phyloP scores from a whole-genome alignment of 2,329 filamentous ascomycete genomes.

The Penicillium sp. region DNA sequence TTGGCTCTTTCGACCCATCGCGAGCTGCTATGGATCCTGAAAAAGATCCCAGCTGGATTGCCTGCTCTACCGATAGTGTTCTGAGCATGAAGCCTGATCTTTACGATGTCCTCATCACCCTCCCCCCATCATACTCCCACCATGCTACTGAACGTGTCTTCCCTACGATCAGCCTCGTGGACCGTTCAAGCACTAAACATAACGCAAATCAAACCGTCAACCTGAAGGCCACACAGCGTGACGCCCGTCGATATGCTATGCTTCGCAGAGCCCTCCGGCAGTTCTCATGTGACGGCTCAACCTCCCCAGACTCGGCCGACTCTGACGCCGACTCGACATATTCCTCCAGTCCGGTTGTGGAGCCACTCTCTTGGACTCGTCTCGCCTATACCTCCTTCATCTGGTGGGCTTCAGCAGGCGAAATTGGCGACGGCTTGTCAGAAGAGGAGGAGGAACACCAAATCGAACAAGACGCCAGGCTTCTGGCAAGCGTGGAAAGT shows the following conservation, averaged over 20 bases:
- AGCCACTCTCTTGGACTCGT: constrained; percentile 61
- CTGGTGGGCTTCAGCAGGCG: constrained; percentile 69
- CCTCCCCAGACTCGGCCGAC: constrained; percentile 32
- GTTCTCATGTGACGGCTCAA: constrained; percentile 25
- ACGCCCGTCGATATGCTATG: constrained; percentile 75
- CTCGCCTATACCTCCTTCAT: constrained; percentile 65
- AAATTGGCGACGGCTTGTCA: constrained; percentile 56
- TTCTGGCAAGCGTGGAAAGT: constrained; percentile 41
- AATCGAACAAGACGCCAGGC: constrained; percentile 46
- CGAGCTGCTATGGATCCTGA: constrained; percentile 40
- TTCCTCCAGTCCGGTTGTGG: constrained; percentile 51
- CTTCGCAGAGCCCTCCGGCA: constrained; percentile 63
- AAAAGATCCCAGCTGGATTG: constrained; percentile 72
- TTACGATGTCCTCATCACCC: constrained; percentile 85
- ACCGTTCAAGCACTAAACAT: constrained; percentile 58
- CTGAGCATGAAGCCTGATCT: constrained; percentile 81
- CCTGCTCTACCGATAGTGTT: constrained; percentile 94
- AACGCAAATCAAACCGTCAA: constrained; percentile 30
- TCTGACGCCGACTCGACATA: constrained; percentile 45
- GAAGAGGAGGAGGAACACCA: constrained; percentile 56
- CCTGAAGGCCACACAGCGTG: constrained; percentile 85
- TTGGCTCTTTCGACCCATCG: constrained; percentile 64
- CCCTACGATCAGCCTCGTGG: constrained; percentile 69
- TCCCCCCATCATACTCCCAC: constrained; percentile 66
- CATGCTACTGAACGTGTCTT: constrained; percentile 65